These are phyloP conservation scores for Yamadazyma scolyti DNA, from an alignment of 805 yeast species.

Conservation along the genomic window DNA sequence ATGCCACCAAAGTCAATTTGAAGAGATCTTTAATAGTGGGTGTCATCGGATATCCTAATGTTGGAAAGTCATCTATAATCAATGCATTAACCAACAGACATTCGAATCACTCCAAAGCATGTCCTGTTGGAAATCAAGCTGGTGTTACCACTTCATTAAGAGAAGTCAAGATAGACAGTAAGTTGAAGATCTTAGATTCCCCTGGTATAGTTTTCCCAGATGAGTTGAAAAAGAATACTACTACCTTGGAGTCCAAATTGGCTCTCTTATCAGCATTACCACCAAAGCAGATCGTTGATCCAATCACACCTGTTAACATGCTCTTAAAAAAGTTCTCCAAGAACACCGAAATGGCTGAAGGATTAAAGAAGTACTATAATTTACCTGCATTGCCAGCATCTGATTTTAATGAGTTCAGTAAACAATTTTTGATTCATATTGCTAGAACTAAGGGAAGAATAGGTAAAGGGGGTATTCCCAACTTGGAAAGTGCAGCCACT, in stretches of 20 bases:
- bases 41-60: conserved; percentile 96
- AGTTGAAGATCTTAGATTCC: conserved; percentile 84
- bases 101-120: conserved; percentile 59
- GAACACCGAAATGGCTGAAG: conserved; percentile 71
- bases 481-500: conserved; percentile 78
- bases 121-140: conserved; percentile 97
- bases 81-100: conserved; percentile 84
- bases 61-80: conserved; percentile 92
- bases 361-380: conserved; percentile 68
- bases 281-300: conserved; percentile 79
- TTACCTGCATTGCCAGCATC: conserved; percentile 75
- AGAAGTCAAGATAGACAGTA: conserved; percentile 88
- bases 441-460: conserved; percentile 91
- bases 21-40: conserved; percentile 91
- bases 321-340: conserved; percentile 74
- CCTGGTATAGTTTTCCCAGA: conserved; percentile 98
- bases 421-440: conserved; percentile 84
- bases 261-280: conserved; percentile 87
- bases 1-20: conserved; percentile 76
- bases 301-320: conserved; percentile 73
- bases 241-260: conserved; percentile 81
- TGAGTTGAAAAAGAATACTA: conserved; percentile 44
- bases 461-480: conserved; percentile 91
- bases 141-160: conserved; percentile 93
- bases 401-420: conserved; percentile 73